A percentile compares a stretch with the other conserved stretches of the same genome.
Conservation (phyloP, 2,329 filamentous ascomycete species). For the Alternaria sp. region DNA sequence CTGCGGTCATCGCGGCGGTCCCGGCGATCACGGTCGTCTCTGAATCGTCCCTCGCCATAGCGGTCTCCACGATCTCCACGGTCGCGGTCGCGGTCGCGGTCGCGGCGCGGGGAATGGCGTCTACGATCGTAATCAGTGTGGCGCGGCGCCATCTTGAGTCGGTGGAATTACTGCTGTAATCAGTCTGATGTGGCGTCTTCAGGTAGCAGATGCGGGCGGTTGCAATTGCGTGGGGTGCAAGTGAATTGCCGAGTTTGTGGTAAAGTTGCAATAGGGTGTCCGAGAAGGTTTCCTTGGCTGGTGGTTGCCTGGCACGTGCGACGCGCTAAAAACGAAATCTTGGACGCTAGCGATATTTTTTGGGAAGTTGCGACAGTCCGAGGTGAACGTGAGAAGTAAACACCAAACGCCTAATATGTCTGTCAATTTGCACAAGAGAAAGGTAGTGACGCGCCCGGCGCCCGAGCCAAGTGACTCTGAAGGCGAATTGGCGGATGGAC, state of each 20-base stretch:
- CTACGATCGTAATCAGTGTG: slow-evolving; percentile 70
- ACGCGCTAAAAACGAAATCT: slow-evolving; percentile 37
- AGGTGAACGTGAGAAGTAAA: slow-evolving; percentile 13
- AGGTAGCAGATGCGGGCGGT: slow-evolving; percentile 1
- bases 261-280: slow-evolving; percentile 7
- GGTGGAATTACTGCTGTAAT: slow-evolving; percentile 33
- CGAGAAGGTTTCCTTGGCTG: slow-evolving; percentile 19
- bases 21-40: slow-evolving; percentile 64
- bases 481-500: slow-evolving; percentile 50
- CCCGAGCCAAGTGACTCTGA: slow-evolving; percentile 42
- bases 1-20: slow-evolving; percentile 62
- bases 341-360: slow-evolving; percentile 31
- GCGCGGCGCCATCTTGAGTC: slow-evolving; percentile 58
- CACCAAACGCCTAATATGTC: slow-evolving; percentile 36
- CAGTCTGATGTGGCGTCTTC: slow-evolving; percentile 17
- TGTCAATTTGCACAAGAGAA: slow-evolving; percentile 61
- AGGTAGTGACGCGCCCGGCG: slow-evolving; percentile 52
- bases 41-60: slow-evolving; percentile 50
- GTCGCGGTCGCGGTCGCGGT: slow-evolving; percentile 30
- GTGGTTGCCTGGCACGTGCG: slow-evolving; percentile 23
- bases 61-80: slow-evolving; percentile 56
- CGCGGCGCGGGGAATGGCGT: slow-evolving; percentile 46
- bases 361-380: slow-evolving; percentile 25
- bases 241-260: slow-evolving; percentile 4
- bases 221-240: slow-evolving; percentile 13